Base-by-base conservation (phyloP, 768 basidiomycete genomes). In the Mycena haematopus region DNA sequence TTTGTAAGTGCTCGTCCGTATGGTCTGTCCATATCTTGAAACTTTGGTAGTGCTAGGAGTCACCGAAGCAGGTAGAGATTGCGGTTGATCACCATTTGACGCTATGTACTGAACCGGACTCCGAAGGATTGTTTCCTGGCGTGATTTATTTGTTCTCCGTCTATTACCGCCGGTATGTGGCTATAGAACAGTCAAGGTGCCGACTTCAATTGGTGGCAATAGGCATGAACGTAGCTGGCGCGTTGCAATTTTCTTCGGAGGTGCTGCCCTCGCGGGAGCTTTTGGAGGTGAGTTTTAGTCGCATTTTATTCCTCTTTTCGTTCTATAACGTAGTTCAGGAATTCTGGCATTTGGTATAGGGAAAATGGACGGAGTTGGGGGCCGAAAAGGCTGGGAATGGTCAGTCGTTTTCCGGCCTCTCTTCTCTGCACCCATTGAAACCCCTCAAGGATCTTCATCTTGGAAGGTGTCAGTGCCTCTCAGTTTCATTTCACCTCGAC, bases 181-280 rank as follows among this genome's bases (percentile, higher is more conserved):
- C 31, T 15, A 6, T 21, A 50, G 22, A 38, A 10, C 46, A 13
- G 51, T 24, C 35, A 27, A 11, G 21, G 27, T 22, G 4, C 31
- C 47, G 22, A n/a, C 13, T 56, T 50, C 29, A 31, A 15, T 6
- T 45, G 24, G 22, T 9, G n/a, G 25, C 11, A 7, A 50, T 44
- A 86, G 88, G 44, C 79, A 77, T 36, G 83, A 88, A 68, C 82
- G 86, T 1, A 84, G 84, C 63, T 83, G 82, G 79, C 79, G 88
- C 52, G 84, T 88, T 7, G 84, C 85, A 0, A 77, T 89, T 42
- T 86, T 87, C 72, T 86, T 88, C 61, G 84, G 85, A 31, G 87
- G 83, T 52, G 81, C 86, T 6, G 83, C 85, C 7, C 74, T 88
- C 22, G 84, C 87, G 8, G 86, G 88, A 27, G 87, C 87, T 2